Conservation (phyloP, 2,329 filamentous ascomycete species). For the Botrytis porri region DNA sequence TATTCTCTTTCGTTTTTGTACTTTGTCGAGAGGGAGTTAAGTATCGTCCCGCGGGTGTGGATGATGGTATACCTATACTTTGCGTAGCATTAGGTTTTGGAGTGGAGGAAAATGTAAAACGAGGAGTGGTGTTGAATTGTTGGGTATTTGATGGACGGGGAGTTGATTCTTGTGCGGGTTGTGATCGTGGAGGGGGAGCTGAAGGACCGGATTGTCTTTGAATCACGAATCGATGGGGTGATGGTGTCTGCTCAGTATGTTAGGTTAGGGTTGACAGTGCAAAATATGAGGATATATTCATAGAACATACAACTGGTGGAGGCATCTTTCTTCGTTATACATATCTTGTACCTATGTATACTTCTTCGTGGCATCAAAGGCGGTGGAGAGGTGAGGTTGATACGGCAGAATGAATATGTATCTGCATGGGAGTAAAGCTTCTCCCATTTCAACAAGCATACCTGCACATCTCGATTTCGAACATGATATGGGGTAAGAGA, state of each 20-base stretch:
- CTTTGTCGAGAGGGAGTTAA: constrained; percentile 30
- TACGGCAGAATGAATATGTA: background rate
- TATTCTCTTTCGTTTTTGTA: constrained; percentile 26
- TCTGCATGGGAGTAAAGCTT: too few relatives aligned
- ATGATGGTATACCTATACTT: constrained; percentile 23
- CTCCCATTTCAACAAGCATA: background rate
- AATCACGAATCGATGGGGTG: constrained; percentile 40
- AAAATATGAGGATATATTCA: background rate
- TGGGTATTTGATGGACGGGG: constrained; percentile 28
- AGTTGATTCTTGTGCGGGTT: constrained; percentile 29
- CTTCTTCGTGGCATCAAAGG: background rate
- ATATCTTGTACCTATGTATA: background rate
- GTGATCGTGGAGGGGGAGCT: constrained; percentile 23
- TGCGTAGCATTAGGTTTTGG: constrained; percentile 32
- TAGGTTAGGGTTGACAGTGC: constrained; percentile 20
- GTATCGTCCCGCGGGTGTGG: constrained; percentile 34
- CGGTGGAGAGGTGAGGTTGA: background rate
- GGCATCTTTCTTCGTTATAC: constrained; percentile 30
- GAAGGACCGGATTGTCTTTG: constrained; percentile 29
- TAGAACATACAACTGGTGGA: constrained; percentile 35
- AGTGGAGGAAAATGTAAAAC: constrained; percentile 37
- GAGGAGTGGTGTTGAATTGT: constrained; percentile 39
- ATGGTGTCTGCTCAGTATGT: constrained; percentile 37
- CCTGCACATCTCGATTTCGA: background rate
- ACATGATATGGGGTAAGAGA: background rate